A percentile compares a stretch with the other conserved stretches of the same genome.
Evolutionary conservation across 2,329 filamentous ascomycete species (phyloP).

Genomic region (Tolypocladium tundrense): DNA sequence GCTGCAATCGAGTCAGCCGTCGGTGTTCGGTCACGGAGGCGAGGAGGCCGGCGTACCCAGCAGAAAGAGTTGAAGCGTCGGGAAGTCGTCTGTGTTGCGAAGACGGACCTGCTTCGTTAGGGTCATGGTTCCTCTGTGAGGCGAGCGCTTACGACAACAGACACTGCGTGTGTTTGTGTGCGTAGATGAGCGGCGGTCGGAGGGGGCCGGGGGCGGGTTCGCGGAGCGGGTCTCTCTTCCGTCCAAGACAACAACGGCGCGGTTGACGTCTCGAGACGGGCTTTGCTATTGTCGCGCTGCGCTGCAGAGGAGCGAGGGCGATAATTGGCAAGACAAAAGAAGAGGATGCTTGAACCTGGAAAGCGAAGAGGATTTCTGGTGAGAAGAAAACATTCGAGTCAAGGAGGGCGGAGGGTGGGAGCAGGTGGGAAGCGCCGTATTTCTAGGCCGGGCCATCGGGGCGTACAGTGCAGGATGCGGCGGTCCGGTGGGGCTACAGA

Average conservation of each 20-base stretch:
- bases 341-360: background rate
- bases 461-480: background rate
- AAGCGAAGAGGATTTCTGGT: background rate
- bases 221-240: background rate
- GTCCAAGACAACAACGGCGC: background rate
- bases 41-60: constrained; percentile 50
- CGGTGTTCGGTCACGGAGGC: background rate
- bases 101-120: constrained; percentile 38
- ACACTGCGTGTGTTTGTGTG: constrained; percentile 20
- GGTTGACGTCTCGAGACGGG: background rate
- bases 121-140: constrained; percentile 36
- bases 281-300: background rate
- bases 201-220: background rate
- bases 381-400: constrained; percentile 2
- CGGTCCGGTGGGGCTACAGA: background rate
- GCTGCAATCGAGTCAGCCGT: constrained; percentile 38
- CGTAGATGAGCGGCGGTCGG: constrained; percentile 1
- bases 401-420: background rate
- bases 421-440: constrained; percentile 4
- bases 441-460: constrained; percentile 8
- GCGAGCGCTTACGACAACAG: constrained; percentile 32
- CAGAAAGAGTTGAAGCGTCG: constrained; percentile 70
- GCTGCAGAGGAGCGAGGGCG: background rate
- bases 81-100: constrained; percentile 65
- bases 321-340: background rate